Base-by-base conservation (phyloP, 495 filamentous ascomycete genomes). In the Oleoguttula mirabilis region DNA sequence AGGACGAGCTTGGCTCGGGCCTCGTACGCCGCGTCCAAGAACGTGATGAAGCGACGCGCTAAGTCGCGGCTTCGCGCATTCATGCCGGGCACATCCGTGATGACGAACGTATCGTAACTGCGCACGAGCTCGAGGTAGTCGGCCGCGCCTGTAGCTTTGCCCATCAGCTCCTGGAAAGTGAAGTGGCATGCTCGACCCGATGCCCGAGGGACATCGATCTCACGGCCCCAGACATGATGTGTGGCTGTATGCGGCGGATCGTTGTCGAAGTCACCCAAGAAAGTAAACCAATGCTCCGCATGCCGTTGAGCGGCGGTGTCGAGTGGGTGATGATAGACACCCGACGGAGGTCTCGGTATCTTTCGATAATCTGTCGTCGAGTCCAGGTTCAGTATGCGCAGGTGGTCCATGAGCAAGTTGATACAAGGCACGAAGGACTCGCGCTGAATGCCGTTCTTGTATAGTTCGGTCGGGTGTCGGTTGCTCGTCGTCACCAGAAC, bases 401-500 rank as follows among this genome's bases (percentile, higher is more conserved):
- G 73, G 5, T 77, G 72, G 39, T 68, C 72, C 55, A 94, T 85
- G 24, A 98, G 73, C 8, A 98, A 78, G 43, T 83, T 82, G 59
- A 98, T 98, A 52, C 87, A 93, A 2, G 90, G 90, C 45, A 98
- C 78, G 58, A 98, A 98, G 15, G 82, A 88, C 44, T 87, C 75
- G 43, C 90, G 81, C 68, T 98, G 90, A 55, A 98, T 90, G 48
- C 90, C 90, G 60, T 98, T 98, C 60, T 84, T 88, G 70, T 98
- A 98, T 23, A 98, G 73, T 48, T 98, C 87, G 56, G 88, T 78
- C 8, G 90, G 90, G 55, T 95, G 92, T 4, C 90, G 75, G 64
- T 98, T 98, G n/a, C 83, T 90, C 2, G 90, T 98, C 19, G 92
- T 94, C 28, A 98, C 79, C 41, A 98, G 73, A 22, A 95, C 87